phyloP scores from a whole-genome alignment of 2,329 filamentous ascomycete species.

The Paracamarosporium sp. region DNA sequence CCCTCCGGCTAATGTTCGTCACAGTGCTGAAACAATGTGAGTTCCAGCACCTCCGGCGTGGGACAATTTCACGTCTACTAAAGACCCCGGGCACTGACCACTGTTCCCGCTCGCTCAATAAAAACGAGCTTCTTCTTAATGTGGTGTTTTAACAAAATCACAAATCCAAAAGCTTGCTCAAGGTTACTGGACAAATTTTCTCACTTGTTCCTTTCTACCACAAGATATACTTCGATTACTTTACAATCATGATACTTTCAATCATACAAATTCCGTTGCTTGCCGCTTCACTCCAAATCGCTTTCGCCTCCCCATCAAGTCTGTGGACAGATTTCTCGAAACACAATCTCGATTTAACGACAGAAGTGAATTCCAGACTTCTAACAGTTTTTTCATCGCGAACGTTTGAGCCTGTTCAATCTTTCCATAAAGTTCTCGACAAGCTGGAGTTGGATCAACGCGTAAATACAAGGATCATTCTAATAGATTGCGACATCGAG shows the following conservation, averaged over 20 bases:
- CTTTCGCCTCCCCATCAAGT: constrained; percentile 1
- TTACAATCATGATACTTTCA: not conserved
- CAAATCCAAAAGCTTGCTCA: not conserved
- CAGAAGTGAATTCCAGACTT: constrained; percentile 12
- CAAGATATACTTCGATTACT: not conserved
- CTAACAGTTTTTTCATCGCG: constrained; percentile 26
- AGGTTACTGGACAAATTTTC: not conserved
- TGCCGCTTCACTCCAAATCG: not conserved
- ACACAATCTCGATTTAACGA: constrained; percentile 8
- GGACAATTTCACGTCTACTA: too few relatives aligned
- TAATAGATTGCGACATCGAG: constrained; percentile 27
- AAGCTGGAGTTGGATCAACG: constrained; percentile 3
- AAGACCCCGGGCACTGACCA: too few relatives aligned
- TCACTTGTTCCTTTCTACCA: not conserved
- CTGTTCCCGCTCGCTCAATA: too few relatives aligned
- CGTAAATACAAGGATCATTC: constrained; percentile 16
- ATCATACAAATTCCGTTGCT: not conserved
- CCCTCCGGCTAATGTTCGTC: constrained; percentile 5
- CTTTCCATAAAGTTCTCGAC: constrained; percentile 19
- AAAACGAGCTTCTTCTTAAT: too few relatives aligned
- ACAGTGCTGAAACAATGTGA: constrained; percentile 20
- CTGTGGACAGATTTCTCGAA: constrained; percentile 8
- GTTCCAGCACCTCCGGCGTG: constrained; percentile 15
- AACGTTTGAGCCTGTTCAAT: constrained; percentile 10
- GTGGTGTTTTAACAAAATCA: not conserved